phyloP scores from a whole-genome alignment of 768 basidiomycete species.

The Rhodocollybia butyracea region DNA sequence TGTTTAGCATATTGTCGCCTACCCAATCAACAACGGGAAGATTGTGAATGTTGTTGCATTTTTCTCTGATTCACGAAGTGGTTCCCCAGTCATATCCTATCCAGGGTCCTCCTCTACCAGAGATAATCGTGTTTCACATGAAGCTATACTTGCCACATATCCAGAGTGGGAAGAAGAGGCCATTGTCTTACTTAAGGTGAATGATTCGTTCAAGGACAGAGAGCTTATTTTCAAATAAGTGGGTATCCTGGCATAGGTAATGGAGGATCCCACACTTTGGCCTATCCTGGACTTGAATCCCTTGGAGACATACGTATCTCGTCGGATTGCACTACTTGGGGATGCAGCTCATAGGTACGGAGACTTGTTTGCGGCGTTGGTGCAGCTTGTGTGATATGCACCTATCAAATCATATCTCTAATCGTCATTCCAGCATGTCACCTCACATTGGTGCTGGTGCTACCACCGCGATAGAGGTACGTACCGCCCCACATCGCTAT shows the following conservation, averaged over 20 bases:
- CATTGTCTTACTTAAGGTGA: slow-evolving; percentile 24
- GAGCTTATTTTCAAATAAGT: background rate
- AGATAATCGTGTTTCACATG: background rate
- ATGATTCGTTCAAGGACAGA: too few species aligned
- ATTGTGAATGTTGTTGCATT: slow-evolving; percentile 34
- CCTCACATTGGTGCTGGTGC: slow-evolving; percentile 2
- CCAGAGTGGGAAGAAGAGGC: slow-evolving; percentile 36
- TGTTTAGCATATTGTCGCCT: slow-evolving; percentile 34
- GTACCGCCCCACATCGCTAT: background rate
- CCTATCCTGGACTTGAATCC: background rate
- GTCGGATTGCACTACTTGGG: slow-evolving; percentile 2
- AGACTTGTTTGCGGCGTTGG: background rate
- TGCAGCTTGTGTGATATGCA: background rate
- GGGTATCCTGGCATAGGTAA: background rate
- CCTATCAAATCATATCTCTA: background rate
- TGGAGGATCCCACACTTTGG: background rate
- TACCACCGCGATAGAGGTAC: slow-evolving; percentile 2
- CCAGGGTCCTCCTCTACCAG: slow-evolving; percentile 21
- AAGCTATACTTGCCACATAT: slow-evolving; percentile 21
- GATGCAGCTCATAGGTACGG: background rate
- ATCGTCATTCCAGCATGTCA: background rate
- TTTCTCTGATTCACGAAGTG: slow-evolving; percentile 22
- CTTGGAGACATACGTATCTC: background rate
- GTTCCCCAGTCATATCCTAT: slow-evolving; percentile 27
- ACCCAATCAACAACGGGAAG: slow-evolving; percentile 34